phyloP scores from a whole-genome alignment of 73 alveolate genomes.

The Vitrella brassicaformis region DNA sequence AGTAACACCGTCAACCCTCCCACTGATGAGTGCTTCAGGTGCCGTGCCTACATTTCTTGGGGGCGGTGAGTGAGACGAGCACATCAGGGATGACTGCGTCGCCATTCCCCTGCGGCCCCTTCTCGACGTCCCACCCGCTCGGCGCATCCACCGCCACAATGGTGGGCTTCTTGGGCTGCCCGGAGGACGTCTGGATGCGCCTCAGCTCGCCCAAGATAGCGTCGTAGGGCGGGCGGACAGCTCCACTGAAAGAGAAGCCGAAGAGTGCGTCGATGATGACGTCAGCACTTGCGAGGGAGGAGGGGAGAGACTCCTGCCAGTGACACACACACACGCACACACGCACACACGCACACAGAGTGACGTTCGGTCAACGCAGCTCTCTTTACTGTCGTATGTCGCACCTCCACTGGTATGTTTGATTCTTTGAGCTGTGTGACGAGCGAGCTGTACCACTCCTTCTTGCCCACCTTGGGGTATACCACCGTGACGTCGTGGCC shows the following conservation, averaged over 20 bases:
- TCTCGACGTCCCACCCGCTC: conserved; percentile 97
- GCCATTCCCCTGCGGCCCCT: no score
- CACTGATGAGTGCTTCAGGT: background rate
- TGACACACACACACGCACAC: no score
- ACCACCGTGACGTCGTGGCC: conserved; percentile 68
- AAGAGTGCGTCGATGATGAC: conserved; percentile 38
- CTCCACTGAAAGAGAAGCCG: conserved; percentile 92
- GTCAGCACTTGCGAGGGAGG: conserved; percentile 6
- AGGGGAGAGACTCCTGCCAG: background rate
- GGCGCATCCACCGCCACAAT: conserved; percentile 90
- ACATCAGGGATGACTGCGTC: no score
- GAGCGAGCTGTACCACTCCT: conserved; percentile 12
- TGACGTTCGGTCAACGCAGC: no score
- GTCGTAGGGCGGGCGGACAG: conserved; percentile 74
- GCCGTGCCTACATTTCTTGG: conserved; percentile 64
- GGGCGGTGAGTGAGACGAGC: conserved; percentile 79
- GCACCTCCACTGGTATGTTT: no score
- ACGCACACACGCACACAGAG: no score
- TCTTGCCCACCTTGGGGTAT: conserved; percentile 66
- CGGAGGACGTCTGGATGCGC: background rate
- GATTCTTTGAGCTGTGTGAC: conserved; percentile 56
- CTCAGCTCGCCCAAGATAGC: conserved; percentile 11
- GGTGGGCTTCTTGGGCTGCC: no score
- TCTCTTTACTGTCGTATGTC: no score
- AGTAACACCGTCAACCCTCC: no score